phyloP scores from a whole-genome alignment of 1,139 yeast genomes.

The Wickerhamiella pararugosa region DNA sequence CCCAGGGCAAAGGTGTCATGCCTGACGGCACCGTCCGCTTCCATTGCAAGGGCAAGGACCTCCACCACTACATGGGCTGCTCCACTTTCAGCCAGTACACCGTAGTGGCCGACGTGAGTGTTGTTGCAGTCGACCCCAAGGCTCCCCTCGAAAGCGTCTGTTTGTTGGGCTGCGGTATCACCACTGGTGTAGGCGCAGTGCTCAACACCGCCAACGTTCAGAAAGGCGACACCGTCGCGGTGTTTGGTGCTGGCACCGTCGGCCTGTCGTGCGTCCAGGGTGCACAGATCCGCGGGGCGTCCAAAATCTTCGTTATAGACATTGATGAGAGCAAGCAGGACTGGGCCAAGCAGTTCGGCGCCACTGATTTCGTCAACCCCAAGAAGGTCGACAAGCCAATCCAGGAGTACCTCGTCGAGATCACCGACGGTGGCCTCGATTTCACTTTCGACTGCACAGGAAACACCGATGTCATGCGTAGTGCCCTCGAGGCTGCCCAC shows the following conservation, averaged over 20 bases:
- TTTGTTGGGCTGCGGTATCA: conserved; percentile 93
- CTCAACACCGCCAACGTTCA: conserved; percentile 84
- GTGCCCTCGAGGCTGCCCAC: conserved; percentile 92
- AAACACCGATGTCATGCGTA: conserved; percentile 85
- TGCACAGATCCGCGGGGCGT: conserved; percentile 69
- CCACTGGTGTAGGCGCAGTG: conserved; percentile 98
- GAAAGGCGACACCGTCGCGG: conserved; percentile 86
- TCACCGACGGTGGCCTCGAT: conserved; percentile 95
- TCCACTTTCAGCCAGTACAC: conserved; percentile 95
- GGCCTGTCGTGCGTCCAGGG: conserved; percentile 95
- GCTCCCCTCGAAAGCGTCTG: conserved; percentile 83
- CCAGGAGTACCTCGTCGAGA: conserved; percentile 59
- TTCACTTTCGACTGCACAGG: conserved; percentile 97
- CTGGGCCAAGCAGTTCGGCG: conserved; percentile 86
- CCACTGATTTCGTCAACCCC: conserved; percentile 89
- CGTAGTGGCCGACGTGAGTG: conserved; percentile 95
- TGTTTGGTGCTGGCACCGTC: conserved; percentile 95
- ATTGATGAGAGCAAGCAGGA: conserved; percentile 64
- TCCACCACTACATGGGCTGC: conserved; percentile 95
- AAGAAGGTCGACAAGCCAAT: conserved; percentile 53
- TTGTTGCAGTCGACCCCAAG: conserved; percentile 73
- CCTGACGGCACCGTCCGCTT: conserved; percentile 94
- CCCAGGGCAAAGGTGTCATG: conserved; percentile 85
- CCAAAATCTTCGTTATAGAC: conserved; percentile 74
- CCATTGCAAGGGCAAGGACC: conserved; percentile 59